Base-by-base conservation (phyloP, 805 yeast species). In the Candida insectorum region DNA sequence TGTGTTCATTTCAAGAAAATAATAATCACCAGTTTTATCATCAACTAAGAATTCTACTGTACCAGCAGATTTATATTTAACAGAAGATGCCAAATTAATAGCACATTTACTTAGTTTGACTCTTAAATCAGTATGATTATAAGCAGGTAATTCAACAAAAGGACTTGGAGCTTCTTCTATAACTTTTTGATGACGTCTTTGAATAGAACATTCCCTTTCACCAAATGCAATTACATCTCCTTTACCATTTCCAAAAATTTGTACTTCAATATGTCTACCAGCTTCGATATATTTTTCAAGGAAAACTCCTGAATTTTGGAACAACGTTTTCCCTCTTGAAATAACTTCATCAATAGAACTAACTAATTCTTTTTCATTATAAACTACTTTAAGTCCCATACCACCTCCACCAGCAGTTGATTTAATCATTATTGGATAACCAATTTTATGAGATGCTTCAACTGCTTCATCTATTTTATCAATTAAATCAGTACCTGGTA, bases 371-470 rank as follows among this genome's bases (percentile, higher is more conserved):
- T 56, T 77, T 44, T 75, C 84, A 21, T 77, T 70, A 52, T 88
- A 95, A 33, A 87, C 97, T 53, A 87, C 84, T 60, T 89, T 97
- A 47, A 91, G 67, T 44, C 98, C 98, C 54, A 91, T 91, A 60
- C 98, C 97, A 60, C 98, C 98, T 52, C 98, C 98, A 55, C 98
- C 98, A 18, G 97, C 97, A 39, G 97, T 91, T 16, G 95, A 84
- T 62, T 91, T 91, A 34, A 91, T 84, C 97, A 91, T 91, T 19
- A 91, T 77, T 15, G 97, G 97, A 50, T 85, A 91, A 36, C 75
- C 84, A 31, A 91, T 68, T 47, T 73, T 62, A 9, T 74, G 77
- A 9, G 96, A 97, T 40, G 80, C 74, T 37, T 61, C 70, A 33
- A 69, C 65, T 4, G 97, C 97, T 47, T 85, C 95, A 5, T 71